Percentiles rank a stretch among this genome's conserved stretches.
These are phyloP conservation scores for Lipomyces starkeyi DNA, from an alignment of 805 yeast species.

Conservation along the genomic window DNA sequence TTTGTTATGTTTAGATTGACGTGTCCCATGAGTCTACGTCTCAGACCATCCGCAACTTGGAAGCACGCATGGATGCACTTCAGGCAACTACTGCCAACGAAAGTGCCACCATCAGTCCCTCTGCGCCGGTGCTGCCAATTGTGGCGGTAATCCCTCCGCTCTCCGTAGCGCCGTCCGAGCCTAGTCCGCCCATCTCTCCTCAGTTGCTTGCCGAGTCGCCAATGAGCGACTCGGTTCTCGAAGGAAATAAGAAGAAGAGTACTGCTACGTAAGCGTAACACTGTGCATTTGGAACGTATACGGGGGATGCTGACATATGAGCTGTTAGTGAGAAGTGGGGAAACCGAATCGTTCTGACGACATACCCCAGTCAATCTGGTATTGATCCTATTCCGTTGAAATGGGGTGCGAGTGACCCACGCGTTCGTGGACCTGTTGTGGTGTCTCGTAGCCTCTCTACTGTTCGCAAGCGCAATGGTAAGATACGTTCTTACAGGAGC, in stretches of 20 bases:
- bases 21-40: conserved; percentile 18
- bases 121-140: background rate
- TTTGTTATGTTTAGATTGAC: conserved; percentile 18
- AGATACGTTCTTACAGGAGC: background rate
- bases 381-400: conserved; percentile 56
- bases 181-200: conserved; percentile 36
- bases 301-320: background rate
- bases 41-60: conserved; percentile 19
- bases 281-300: background rate
- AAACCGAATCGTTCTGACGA: conserved; percentile 54
- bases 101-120: conserved; percentile 4
- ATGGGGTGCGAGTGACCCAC: conserved; percentile 61
- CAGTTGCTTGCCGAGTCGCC: conserved; percentile 19
- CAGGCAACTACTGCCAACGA: conserved; percentile 5
- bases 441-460: conserved; percentile 59
- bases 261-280: conserved; percentile 5
- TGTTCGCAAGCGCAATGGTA: conserved; percentile 59
- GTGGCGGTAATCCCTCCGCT: conserved; percentile 7
- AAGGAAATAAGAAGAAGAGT: conserved; percentile 2
- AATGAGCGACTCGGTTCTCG: conserved; percentile 1
- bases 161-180: conserved; percentile 16
- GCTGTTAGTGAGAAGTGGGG: conserved; percentile 40
- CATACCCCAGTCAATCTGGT: conserved; percentile 58
- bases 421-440: conserved; percentile 58
- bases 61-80: conserved; percentile 20